A percentile compares a stretch with the other conserved stretches of the same genome.
phyloP scores from a whole-genome alignment of 441 rosid species.

The Erodium moschatum region DNA sequence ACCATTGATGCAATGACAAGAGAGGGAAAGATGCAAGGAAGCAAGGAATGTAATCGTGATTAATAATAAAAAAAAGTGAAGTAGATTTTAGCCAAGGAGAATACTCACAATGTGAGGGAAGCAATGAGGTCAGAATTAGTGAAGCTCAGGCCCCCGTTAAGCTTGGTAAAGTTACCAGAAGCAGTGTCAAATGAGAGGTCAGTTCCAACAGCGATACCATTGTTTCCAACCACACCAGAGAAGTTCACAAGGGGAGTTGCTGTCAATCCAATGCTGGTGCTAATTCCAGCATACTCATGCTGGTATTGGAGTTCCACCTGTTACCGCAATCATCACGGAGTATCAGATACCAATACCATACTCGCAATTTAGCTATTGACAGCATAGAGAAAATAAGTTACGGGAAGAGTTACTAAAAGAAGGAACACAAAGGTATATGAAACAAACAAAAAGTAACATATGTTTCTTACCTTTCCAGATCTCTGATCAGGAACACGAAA shows the following conservation, averaged over 20 bases:
- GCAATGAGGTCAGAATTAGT: constrained; percentile 61
- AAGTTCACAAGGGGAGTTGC: constrained; percentile 73
- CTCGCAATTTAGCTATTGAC: not conserved
- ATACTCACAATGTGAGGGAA: constrained; percentile 67
- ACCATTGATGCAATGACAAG: not conserved
- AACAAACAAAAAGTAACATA: not conserved
- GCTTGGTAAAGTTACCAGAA: constrained; percentile 60
- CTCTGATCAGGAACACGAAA: constrained; percentile 82
- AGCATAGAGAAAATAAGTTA: not conserved
- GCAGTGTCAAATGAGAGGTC: constrained; percentile 78
- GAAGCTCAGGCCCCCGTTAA: constrained; percentile 62
- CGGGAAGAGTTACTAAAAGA: not conserved
- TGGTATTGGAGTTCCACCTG: constrained; percentile 86
- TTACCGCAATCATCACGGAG: constrained; percentile 16
- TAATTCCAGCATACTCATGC: constrained; percentile 81
- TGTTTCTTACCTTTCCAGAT: constrained; percentile 66
- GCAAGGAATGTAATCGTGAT: not conserved
- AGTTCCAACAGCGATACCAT: constrained; percentile 52
- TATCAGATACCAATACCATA: no score
- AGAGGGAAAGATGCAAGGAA: no score
- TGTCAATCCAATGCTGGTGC: constrained; percentile 73
- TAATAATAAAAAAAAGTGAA: no score
- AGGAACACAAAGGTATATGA: no score
- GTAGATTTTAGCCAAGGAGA: no score
- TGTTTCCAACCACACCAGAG: constrained; percentile 75